Conservation (phyloP, 768 basidiomycete species). For the Multifurca ochricompacta region DNA sequence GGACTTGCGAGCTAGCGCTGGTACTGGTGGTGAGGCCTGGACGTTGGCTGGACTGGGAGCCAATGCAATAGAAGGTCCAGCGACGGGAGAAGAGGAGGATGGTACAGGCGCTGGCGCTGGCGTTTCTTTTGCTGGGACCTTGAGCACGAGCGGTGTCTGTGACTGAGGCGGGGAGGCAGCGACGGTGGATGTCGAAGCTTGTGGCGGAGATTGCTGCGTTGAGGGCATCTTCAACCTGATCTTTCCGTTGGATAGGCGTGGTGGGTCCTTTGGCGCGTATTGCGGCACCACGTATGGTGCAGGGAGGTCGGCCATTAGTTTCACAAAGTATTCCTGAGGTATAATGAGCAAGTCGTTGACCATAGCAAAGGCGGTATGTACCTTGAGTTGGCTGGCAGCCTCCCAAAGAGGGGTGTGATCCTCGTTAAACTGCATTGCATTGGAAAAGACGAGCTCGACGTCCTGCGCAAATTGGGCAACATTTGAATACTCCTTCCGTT, state of each 20-base stretch:
- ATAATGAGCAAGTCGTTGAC: slow-evolving; percentile 10
- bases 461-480: slow-evolving; percentile 72
- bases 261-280: slow-evolving; percentile 41
- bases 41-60: slow-evolving; percentile 8
- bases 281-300: slow-evolving; percentile 54
- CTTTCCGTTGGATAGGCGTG: slow-evolving; percentile 37
- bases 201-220: slow-evolving; percentile 29
- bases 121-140: slow-evolving; percentile 8
- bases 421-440: slow-evolving; percentile 82
- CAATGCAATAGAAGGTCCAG: slow-evolving; percentile 19
- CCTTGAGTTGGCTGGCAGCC: slow-evolving; percentile 61
- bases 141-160: slow-evolving; percentile 23
- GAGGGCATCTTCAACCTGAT: slow-evolving; percentile 67
- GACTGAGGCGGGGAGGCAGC: slow-evolving; percentile 23
- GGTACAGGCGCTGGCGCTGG: slow-evolving; percentile 7
- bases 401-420: slow-evolving; percentile 81
- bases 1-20: too few species aligned
- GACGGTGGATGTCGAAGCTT: slow-evolving; percentile 21
- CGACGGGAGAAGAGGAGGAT: slow-evolving; percentile 22
- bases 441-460: slow-evolving; percentile 84
- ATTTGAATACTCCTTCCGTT: slow-evolving; percentile 67
- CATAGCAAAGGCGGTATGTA: slow-evolving; percentile 29
- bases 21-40: slow-evolving; percentile 15
- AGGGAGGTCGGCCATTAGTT: slow-evolving; percentile 73
- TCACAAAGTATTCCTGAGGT: slow-evolving; percentile 59